Percentiles rank a stretch among this genome's conserved stretches.
These are phyloP conservation scores for Phytophthora tentaculata DNA, from an alignment of 352 stramenopile genomes.

Conservation along the genomic window DNA sequence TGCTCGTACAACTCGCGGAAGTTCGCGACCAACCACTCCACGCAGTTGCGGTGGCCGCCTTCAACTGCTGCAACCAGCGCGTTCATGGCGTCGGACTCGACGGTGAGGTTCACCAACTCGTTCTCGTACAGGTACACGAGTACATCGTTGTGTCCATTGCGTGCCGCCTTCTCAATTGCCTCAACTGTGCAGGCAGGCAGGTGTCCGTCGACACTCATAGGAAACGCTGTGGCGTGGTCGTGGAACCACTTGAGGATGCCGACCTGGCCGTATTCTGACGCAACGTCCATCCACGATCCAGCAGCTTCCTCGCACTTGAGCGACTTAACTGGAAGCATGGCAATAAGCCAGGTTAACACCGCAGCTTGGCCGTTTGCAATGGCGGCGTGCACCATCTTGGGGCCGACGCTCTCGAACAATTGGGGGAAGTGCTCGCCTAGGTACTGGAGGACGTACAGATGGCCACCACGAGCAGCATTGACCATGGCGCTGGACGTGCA, in stretches of 20 bases:
- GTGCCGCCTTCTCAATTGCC: slow-evolving; percentile 67
- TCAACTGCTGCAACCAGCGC: slow-evolving; percentile 61
- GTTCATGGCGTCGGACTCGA: slow-evolving; percentile 57
- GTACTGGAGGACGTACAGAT: slow-evolving; percentile 68
- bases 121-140: slow-evolving; percentile 65
- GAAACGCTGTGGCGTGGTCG: slow-evolving; percentile 58
- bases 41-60: slow-evolving; percentile 56
- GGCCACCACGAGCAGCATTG: slow-evolving; percentile 60
- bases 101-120: slow-evolving; percentile 52
- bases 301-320: slow-evolving; percentile 70
- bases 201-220: slow-evolving; percentile 62
- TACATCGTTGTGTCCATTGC: slow-evolving; percentile 67
- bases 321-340: slow-evolving; percentile 60
- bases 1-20: slow-evolving; percentile 49
- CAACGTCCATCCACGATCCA: slow-evolving; percentile 78
- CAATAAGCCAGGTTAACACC: slow-evolving; percentile 70
- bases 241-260: slow-evolving; percentile 73
- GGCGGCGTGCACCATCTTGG: slow-evolving; percentile 70
- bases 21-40: slow-evolving; percentile 62
- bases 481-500: slow-evolving; percentile 61
- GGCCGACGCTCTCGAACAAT: slow-evolving; percentile 55
- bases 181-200: slow-evolving; percentile 56
- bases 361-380: slow-evolving; percentile 64
- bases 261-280: slow-evolving; percentile 69
- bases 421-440: slow-evolving; percentile 48